phyloP scores from a whole-genome alignment of 495 filamentous ascomycete genomes.

The Neurospora intermedia region DNA sequence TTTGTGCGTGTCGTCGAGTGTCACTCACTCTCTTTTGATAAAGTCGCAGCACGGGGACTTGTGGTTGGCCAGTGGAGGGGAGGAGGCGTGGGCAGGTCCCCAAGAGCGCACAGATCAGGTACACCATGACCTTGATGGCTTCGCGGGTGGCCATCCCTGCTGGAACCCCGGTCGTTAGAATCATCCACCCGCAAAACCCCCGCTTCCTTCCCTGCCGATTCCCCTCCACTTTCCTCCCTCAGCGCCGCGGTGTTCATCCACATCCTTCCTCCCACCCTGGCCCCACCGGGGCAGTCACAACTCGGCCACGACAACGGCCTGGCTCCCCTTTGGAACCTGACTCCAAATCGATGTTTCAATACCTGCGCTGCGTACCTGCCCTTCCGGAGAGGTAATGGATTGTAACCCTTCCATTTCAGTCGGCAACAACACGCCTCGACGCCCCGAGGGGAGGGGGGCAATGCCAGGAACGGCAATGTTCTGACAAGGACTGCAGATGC shows the following conservation, averaged over 20 bases:
- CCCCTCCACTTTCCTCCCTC: not conserved
- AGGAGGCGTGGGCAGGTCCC: not conserved
- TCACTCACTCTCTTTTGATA: not conserved
- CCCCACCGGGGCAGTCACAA: not conserved
- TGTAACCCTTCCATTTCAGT: not conserved
- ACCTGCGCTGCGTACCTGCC: not conserved
- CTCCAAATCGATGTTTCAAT: not conserved
- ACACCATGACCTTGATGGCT: not conserved
- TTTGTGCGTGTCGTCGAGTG: not conserved
- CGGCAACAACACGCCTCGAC: not conserved
- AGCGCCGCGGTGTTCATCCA: not conserved
- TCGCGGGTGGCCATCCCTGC: not conserved
- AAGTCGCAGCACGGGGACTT: not conserved
- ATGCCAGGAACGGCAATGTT: not conserved
- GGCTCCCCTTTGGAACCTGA: not conserved
- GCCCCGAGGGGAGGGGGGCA: not conserved
- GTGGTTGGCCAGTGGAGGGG: not conserved
- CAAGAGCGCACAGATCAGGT: not conserved
- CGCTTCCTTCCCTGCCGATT: not conserved
- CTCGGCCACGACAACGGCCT: not conserved
- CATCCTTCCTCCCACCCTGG: not conserved
- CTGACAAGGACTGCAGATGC: not conserved
- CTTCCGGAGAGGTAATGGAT: not conserved
- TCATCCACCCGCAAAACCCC: not conserved
- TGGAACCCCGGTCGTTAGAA: not conserved